phyloP scores from a whole-genome alignment of 2,329 filamentous ascomycete species.

The Sclerotinia borealis region DNA sequence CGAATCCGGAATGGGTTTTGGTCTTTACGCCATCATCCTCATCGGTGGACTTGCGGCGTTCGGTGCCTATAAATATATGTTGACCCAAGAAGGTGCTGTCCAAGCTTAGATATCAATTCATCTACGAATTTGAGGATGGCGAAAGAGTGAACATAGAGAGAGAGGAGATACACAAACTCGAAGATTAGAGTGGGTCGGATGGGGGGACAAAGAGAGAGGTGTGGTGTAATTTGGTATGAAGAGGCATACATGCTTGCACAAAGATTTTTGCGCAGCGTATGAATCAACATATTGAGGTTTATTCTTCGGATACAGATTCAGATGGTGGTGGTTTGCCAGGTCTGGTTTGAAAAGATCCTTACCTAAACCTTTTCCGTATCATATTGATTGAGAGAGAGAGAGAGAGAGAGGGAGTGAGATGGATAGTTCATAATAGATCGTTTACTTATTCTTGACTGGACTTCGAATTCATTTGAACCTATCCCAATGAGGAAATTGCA shows the following conservation, averaged over 20 bases:
- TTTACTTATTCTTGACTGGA: not conserved
- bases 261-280: not conserved
- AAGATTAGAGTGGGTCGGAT: not conserved
- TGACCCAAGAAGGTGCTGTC: constrained; percentile 34
- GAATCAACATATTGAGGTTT: not conserved
- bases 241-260: not conserved
- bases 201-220: too few species aligned
- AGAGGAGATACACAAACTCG: not conserved
- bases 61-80: constrained; percentile 78
- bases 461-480: not conserved
- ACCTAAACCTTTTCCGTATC: not conserved
- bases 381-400: not conserved
- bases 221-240: not conserved
- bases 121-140: not conserved
- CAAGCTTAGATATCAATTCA: not conserved
- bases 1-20: constrained; percentile 59
- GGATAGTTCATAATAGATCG: constrained; percentile 6
- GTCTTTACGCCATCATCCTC: constrained; percentile 74
- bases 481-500: not conserved
- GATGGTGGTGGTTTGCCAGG: not conserved
- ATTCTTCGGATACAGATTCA: not conserved
- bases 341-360: not conserved
- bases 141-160: not conserved
- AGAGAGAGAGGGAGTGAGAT: not conserved
- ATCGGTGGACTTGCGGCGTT: constrained; percentile 73